A percentile compares a stretch with the other conserved stretches of the same genome.
These are phyloP conservation scores for Penicillium hordei DNA, from an alignment of 2,329 filamentous ascomycete species.

Conservation along the genomic window DNA sequence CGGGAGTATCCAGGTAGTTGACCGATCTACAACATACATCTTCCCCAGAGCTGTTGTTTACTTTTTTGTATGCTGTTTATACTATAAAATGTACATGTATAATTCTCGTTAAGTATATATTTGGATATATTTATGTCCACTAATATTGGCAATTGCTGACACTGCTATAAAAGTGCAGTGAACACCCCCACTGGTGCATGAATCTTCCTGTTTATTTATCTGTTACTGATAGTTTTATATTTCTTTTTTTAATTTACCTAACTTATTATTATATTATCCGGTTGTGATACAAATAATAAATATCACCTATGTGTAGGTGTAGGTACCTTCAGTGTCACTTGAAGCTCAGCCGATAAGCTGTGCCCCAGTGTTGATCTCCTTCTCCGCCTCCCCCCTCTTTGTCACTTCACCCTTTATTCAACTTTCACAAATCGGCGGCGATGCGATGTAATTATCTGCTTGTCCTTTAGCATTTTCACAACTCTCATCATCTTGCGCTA, in stretches of 20 bases:
- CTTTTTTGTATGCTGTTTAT: not conserved
- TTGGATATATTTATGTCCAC: not conserved
- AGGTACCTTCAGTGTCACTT: not conserved
- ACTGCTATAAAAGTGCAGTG: not conserved
- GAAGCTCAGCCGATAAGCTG: slow-evolving; percentile 12
- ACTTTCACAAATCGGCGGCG: slow-evolving; percentile 19
- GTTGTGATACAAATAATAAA: not conserved
- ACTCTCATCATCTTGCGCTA: not conserved
- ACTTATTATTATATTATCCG: not conserved
- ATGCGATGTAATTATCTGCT: slow-evolving; percentile 35
- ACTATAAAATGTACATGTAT: not conserved
- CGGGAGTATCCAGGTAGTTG: slow-evolving; percentile 1
- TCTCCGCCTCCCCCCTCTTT: slow-evolving; percentile 24
- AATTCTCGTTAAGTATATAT: not conserved
- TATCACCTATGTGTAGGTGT: not conserved
- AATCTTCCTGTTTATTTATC: not conserved
- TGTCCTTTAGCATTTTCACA: slow-evolving; percentile 17
- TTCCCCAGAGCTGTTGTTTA: not conserved
- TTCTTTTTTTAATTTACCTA: not conserved
- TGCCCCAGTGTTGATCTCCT: slow-evolving; percentile 20
- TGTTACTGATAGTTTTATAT: not conserved
- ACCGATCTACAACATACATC: slow-evolving; percentile 11
- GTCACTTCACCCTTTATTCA: slow-evolving; percentile 7
- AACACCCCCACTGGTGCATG: not conserved
- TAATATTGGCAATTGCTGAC: not conserved